Conservation (phyloP, 2,329 filamentous ascomycete genomes). For the Akanthomyces dipterigenus region DNA sequence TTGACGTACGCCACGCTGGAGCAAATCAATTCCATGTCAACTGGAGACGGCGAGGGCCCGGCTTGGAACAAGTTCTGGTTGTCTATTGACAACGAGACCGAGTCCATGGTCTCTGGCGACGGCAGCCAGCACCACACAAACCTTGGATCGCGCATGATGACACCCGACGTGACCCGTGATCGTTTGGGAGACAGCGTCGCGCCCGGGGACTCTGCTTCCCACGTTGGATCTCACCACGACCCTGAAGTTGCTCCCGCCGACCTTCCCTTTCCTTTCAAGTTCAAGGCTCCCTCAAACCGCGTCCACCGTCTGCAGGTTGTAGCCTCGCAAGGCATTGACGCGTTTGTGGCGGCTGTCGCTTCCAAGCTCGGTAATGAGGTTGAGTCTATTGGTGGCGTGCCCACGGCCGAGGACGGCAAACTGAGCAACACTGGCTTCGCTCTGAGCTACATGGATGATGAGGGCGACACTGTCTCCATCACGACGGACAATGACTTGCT, state of each 20-base stretch:
- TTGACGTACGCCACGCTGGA: conserved; percentile 96
- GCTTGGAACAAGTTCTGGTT: conserved; percentile 99
- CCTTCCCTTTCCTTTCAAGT: conserved; percentile 91
- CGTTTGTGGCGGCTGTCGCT: conserved; percentile 70
- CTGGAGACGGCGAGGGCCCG: conserved; percentile 82
- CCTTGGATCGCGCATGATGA: conserved; percentile 67
- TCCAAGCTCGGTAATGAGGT: conserved; percentile 80
- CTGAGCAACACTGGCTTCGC: conserved; percentile 76
- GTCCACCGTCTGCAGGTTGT: conserved; percentile 87
- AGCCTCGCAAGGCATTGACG: conserved; percentile 70
- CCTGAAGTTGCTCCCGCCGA: conserved; percentile 58
- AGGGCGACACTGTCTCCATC: conserved; percentile 93
- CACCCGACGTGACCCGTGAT: conserved; percentile 68
- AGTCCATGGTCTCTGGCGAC: conserved; percentile 92
- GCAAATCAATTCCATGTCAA: conserved; percentile 93
- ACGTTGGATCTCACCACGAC: conserved; percentile 66
- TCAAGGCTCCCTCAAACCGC: conserved; percentile 92
- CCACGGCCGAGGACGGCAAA: conserved; percentile 71
- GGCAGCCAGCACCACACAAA: conserved; percentile 67
- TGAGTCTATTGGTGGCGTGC: conserved; percentile 74
- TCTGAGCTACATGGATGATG: conserved; percentile 91
- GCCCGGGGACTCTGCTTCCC: conserved; percentile 90
- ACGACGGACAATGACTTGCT: conserved; percentile 90
- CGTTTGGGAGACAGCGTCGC: conserved; percentile 74
- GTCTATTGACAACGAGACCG: conserved; percentile 87